A percentile compares a stretch with the other conserved stretches of the same genome.
These are phyloP conservation scores for Scheffersomyces ergatensis DNA, from an alignment of 805 yeast genomes.

Conservation along the genomic window DNA sequence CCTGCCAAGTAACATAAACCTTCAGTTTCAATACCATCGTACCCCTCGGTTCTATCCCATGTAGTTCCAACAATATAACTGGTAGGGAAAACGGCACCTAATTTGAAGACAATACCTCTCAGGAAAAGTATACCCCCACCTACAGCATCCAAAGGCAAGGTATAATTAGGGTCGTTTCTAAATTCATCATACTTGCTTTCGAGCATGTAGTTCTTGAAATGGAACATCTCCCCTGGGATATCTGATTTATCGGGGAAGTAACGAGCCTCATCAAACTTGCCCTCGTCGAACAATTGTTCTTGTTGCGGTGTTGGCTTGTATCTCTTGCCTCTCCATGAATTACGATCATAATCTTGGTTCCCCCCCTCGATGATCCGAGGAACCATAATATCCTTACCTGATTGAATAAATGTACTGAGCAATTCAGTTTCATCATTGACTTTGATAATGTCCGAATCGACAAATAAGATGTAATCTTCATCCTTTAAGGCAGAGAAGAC, in stretches of 20 bases:
- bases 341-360: slow-evolving; percentile 30
- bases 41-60: slow-evolving; percentile 48
- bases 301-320: slow-evolving; percentile 28
- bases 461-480: slow-evolving; percentile 31
- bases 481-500: slow-evolving; percentile 20
- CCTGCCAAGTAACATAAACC: slow-evolving; percentile 49
- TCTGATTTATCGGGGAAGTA: slow-evolving; percentile 38
- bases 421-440: slow-evolving; percentile 20
- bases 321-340: slow-evolving; percentile 39
- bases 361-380: slow-evolving; percentile 29
- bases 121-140: slow-evolving; percentile 51
- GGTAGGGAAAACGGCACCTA: slow-evolving; percentile 47
- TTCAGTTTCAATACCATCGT: slow-evolving; percentile 55
- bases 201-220: slow-evolving; percentile 17
- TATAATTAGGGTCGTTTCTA: slow-evolving; percentile 7
- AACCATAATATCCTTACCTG: slow-evolving; percentile 31
- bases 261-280: slow-evolving; percentile 26
- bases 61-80: slow-evolving; percentile 44
- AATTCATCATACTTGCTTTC: neutral
- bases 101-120: slow-evolving; percentile 41
- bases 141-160: slow-evolving; percentile 42
- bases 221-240: slow-evolving; percentile 22
- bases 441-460: slow-evolving; percentile 31
- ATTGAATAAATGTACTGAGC: slow-evolving; percentile 19
- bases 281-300: slow-evolving; percentile 20